Base-by-base conservation (phyloP, 139 green algal genomes). In the Nannochloris sp. region DNA sequence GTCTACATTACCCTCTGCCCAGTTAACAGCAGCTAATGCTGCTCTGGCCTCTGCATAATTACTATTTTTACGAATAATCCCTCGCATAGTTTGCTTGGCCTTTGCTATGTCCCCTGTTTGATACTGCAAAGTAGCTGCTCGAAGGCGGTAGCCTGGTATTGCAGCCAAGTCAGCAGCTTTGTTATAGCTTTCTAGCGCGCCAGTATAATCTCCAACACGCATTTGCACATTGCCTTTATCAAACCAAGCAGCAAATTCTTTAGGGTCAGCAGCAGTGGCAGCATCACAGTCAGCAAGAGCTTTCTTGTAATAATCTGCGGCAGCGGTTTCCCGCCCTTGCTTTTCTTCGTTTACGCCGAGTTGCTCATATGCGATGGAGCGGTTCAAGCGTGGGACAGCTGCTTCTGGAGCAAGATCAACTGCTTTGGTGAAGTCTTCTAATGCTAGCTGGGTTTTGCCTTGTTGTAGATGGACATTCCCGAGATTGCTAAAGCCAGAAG, bases 381-480 rank as follows among this genome's bases (percentile, higher is more conserved):
- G 44, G 23, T 77, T 72, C 12, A 77, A 54, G 31, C 59, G 58
- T 10, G 70, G 70, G 25, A 77, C 70, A 1, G 70, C 42, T 24
- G 70, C 70, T 35, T 65, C n/a, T 25, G 47, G 35, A 15, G 68
- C 60, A 35, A 75, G 62, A 30, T 58, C 15, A 39, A 65, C 23
- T n/a, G 61, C 60, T 10, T 54, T 46, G 27, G 10, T 58, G 25
- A 64, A 75, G 19, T 75, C 68, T 24, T 64, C 38, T 6, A 70
- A 31, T 9, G 68, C 68, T 19, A 60, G 36, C 19, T 33, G 15
- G 1, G 46, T 25, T n/a, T 64, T 27, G 3, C 35, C 46, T 47
- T 68, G 53, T 37, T 75, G 64, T 47, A 68, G 42, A 58, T 77
- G 70, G 27, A 77, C 63, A 30, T 72, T 77, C 23, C 63, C 70